These are phyloP conservation scores for Amaranthus palmeri DNA, from an alignment of 148 eudicot species.

Conservation along the genomic window DNA sequence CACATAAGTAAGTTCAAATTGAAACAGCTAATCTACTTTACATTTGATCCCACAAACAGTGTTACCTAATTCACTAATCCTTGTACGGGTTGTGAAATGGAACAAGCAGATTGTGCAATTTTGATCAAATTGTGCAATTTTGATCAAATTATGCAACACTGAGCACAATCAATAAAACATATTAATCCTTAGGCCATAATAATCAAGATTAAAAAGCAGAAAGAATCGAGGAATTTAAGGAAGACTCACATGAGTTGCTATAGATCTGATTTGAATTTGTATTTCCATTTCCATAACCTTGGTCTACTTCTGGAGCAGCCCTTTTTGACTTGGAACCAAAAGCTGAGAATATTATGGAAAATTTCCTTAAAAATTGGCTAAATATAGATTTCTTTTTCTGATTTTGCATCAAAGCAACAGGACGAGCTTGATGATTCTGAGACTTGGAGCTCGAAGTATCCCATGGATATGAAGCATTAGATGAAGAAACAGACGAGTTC, in stretches of 20 bases:
- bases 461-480: background rate
- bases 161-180: too few species aligned
- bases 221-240: too few species aligned
- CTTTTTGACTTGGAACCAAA: constrained; percentile 22
- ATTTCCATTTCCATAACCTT: constrained; percentile 6
- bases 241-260: constrained; percentile 26
- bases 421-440: constrained; percentile 4
- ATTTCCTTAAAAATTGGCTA: constrained; percentile 19
- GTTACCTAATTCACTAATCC: too few species aligned
- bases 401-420: constrained; percentile 5
- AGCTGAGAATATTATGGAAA: constrained; percentile 17
- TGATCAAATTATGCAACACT: too few species aligned
- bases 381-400: constrained; percentile 21
- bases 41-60: too few species aligned
- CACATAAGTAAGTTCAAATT: too few species aligned
- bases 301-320: constrained; percentile 3
- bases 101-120: too few species aligned
- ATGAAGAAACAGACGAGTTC: constrained; percentile 16
- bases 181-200: too few species aligned
- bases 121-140: too few species aligned
- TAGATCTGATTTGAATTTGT: constrained; percentile 11
- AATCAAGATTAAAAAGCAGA: background rate
- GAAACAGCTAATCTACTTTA: too few species aligned
- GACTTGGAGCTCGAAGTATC: constrained; percentile 10
- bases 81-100: too few species aligned